Percentiles rank a stretch among this genome's conserved stretches.
Evolutionary conservation across 2,329 filamentous ascomycete genomes (phyloP).

Genomic region (Pseudocercospora fuligena): DNA sequence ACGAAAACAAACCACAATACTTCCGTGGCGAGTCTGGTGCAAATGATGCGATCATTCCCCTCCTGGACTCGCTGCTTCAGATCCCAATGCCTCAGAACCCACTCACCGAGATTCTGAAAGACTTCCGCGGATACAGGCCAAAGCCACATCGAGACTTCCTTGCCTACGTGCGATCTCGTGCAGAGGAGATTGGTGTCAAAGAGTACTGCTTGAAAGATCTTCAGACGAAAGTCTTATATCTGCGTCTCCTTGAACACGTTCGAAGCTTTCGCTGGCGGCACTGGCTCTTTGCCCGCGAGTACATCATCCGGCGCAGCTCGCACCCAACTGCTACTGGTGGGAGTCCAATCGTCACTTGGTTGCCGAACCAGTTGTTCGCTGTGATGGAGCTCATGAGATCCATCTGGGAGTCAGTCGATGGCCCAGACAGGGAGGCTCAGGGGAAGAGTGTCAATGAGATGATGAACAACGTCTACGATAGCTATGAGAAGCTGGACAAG

Average conservation of each 20-base stretch:
- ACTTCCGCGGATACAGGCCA: slow-evolving; percentile 88
- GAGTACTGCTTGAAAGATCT: slow-evolving; percentile 53
- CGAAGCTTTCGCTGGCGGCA: slow-evolving; percentile 82
- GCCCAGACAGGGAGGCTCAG: slow-evolving; percentile 24
- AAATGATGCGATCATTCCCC: slow-evolving; percentile 88
- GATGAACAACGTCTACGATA: slow-evolving; percentile 68
- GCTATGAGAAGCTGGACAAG: slow-evolving; percentile 69
- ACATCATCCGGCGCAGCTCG: slow-evolving; percentile 76
- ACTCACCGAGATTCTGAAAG: slow-evolving; percentile 81
- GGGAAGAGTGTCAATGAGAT: slow-evolving; percentile 51
- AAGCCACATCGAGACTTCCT: slow-evolving; percentile 88
- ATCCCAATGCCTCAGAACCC: slow-evolving; percentile 88
- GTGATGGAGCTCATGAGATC: slow-evolving; percentile 72
- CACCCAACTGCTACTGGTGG: slow-evolving; percentile 82
- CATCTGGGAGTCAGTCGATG: slow-evolving; percentile 52
- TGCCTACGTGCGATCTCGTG: slow-evolving; percentile 65
- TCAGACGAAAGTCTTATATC: slow-evolving; percentile 49
- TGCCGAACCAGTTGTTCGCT: slow-evolving; percentile 79
- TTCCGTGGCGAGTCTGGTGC: slow-evolving; percentile 94
- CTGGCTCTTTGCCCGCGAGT: slow-evolving; percentile 85
- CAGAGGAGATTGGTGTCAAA: slow-evolving; percentile 60
- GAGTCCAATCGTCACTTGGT: slow-evolving; percentile 81
- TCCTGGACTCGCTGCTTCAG: slow-evolving; percentile 85
- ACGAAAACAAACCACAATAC: slow-evolving; percentile 65
- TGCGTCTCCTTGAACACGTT: slow-evolving; percentile 69